Base-by-base conservation (phyloP, 352 stramenopile genomes). In the Phytopythium chamaehyphon region DNA sequence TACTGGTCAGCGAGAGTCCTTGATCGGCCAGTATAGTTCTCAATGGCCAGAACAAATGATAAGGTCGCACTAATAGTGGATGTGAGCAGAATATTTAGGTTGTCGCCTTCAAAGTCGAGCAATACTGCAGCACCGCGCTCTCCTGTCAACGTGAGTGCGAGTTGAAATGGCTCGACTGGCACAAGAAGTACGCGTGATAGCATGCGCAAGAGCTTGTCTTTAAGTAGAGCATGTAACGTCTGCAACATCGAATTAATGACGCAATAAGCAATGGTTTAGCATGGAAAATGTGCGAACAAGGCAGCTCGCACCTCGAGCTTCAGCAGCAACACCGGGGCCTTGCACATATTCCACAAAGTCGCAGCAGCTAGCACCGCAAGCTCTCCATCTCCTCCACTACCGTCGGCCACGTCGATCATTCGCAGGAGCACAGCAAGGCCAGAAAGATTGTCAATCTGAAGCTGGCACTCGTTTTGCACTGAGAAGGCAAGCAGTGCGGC, bases 261-360 rank as follows among this genome's bases (percentile, higher is more conserved):
- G 5, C 22, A 10, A 21, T 39, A 9, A 26, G 16, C 16, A 6
- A 2, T 37, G 14, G 15, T 38, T 39, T 24, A 18, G 23, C 6
- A 11, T 10, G 23, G 14, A 22, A 22, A 16, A 6, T 19, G 19
- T 15, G 19, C 26, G 26, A 10, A 1, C 8, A 33, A 26, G 26
- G 3, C 3, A 18, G 28, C n/a, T 24, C 28, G 40, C 49, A 78
- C 69, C 76, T 91, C 81, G n/a, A 89, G 63, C 36, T 85, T 86
- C 18, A 91, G 58, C 23, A 88, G 38, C 5, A 91, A 38, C 21
- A 76, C 54, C 4, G 74, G 76, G 6, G 76, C 76, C 47, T 91
- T 91, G 51, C 59, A 74, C 42, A 89, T 50, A 55, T 88, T 89
- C 81, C 81, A 91, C 18, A 88, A 64, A 14, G 57, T 72, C 11